Evolutionary conservation across 2,329 filamentous ascomycete genomes (phyloP), one percentile per base, ranked within the genome.

Genomic region (Lachnellula cervina): DNA sequence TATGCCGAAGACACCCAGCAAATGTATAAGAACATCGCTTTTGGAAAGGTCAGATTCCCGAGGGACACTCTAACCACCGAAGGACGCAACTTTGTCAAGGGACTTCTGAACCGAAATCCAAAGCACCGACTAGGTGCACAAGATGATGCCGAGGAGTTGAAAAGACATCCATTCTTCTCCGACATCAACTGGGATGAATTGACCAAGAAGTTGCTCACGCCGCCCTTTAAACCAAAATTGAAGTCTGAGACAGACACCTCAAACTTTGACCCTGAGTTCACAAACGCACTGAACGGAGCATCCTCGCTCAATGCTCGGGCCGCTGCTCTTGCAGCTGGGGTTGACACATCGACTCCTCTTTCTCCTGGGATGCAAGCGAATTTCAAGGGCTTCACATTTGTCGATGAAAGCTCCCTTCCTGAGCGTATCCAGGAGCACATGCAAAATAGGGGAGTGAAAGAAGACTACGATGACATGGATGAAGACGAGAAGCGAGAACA

Each of bases 21-120:
- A 72, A 99, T 99, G 94, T 99, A 99, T 79, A 99, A 99, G 79
- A 99, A 99, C 76, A 99, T 99, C 70, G 94, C 94, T 0, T 99
- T 99, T 69, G 94, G 94, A 70, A 99, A 99, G 71, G 94, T 99
- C 56, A 83, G 94, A 59, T 99, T 99, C 72, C 94, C 94, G 7
- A 84, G 92, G 62, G 94, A 99, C 72, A 96, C 94, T 1, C 77
- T 99, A 34, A 97, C 91, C 59, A 88, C 91, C 42, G 94, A 99
- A 72, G 94, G 94, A 57, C 84, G 94, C 57, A 97, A 96, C 73
- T 99, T 99, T 68, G 94, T 99, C 69, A 99, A 99, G 78, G 94
- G 94, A 19, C 77, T 99, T 59, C 82, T 99, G 54, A 99, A 99
- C 76, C 86, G 94, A 69, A 99, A 99, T 71, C 94, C 94, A 48